phyloP scores from a whole-genome alignment of 2,329 filamentous ascomycete genomes.

The Chaetomium strumarium region DNA sequence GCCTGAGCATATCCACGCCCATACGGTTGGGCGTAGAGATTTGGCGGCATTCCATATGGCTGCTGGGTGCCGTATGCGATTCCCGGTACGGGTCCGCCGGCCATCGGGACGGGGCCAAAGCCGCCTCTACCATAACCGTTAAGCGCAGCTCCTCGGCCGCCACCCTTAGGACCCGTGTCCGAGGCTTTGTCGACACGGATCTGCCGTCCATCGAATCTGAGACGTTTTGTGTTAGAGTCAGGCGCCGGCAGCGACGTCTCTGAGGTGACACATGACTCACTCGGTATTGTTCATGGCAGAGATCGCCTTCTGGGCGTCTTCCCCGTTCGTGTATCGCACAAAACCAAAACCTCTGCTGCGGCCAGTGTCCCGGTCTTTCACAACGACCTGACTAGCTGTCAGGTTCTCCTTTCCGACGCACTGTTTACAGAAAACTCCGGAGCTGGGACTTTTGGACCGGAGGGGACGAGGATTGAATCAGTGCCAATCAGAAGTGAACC shows the following conservation, averaged over 20 bases:
- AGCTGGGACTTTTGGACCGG: neutral
- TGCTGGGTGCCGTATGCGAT: slow-evolving; percentile 32
- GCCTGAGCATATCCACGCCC: slow-evolving; percentile 36
- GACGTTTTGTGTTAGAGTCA: slow-evolving; percentile 19
- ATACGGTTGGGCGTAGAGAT: slow-evolving; percentile 38
- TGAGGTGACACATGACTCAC: slow-evolving; percentile 48
- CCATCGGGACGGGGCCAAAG: slow-evolving; percentile 20
- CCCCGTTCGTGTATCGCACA: slow-evolving; percentile 76
- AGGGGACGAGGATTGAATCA: neutral
- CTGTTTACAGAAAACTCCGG: neutral
- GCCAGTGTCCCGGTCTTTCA: slow-evolving; percentile 94
- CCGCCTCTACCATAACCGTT: slow-evolving; percentile 30
- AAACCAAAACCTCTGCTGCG: slow-evolving; percentile 97
- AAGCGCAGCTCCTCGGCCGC: slow-evolving; percentile 31
- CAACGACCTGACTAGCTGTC: slow-evolving; percentile 64
- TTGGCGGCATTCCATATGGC: slow-evolving; percentile 33
- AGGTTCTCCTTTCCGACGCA: neutral
- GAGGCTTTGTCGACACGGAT: slow-evolving; percentile 96
- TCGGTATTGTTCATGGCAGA: slow-evolving; percentile 80
- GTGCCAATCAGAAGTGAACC: slow-evolving; percentile 16
- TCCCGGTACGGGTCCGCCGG: slow-evolving; percentile 32
- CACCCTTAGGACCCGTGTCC: slow-evolving; percentile 63
- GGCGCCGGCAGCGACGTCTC: neutral
- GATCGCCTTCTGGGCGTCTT: slow-evolving; percentile 72
- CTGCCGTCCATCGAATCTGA: slow-evolving; percentile 78